phyloP scores from a whole-genome alignment of 2,329 filamentous ascomycete species.

The Sporothrix schenckii region DNA sequence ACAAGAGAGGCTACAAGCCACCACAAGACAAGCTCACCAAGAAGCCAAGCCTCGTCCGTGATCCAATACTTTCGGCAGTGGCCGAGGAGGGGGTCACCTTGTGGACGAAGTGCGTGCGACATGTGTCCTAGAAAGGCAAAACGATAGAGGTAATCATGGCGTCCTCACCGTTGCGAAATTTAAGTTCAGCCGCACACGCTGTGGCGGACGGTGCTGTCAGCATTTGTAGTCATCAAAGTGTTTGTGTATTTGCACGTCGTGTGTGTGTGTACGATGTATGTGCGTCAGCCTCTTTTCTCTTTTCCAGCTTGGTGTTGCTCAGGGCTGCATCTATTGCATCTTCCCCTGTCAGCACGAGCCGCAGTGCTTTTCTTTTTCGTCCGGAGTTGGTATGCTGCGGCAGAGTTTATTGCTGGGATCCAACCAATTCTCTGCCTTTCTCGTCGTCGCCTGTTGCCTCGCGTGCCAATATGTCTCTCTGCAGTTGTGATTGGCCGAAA shows the following conservation, averaged over 20 bases:
- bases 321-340: not conserved
- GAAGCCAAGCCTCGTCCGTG: conserved; percentile 10
- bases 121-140: too few species aligned
- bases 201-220: conserved; percentile 1
- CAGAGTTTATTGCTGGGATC: too few species aligned
- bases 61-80: conserved; percentile 20
- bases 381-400: too few species aligned
- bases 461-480: conserved; percentile 20
- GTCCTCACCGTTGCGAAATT: not conserved
- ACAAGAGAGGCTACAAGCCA: conserved; percentile 12
- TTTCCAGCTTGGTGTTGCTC: too few species aligned
- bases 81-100: not conserved
- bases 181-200: conserved; percentile 6
- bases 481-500: conserved; percentile 9
- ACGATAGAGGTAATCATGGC: too few species aligned
- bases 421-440: not conserved
- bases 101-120: too few species aligned
- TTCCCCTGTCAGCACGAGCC: conserved; percentile 5
- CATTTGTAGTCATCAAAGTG: conserved; percentile 19
- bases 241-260: too few species aligned
- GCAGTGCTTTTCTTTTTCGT: not conserved
- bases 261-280: not conserved
- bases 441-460: not conserved
- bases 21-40: conserved; percentile 14
- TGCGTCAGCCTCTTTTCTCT: conserved; percentile 5